Evolutionary conservation across 148 eudicot genomes (phyloP), one percentile per base, ranked within the genome.

Genomic region (Persicaria tinctoria): DNA sequence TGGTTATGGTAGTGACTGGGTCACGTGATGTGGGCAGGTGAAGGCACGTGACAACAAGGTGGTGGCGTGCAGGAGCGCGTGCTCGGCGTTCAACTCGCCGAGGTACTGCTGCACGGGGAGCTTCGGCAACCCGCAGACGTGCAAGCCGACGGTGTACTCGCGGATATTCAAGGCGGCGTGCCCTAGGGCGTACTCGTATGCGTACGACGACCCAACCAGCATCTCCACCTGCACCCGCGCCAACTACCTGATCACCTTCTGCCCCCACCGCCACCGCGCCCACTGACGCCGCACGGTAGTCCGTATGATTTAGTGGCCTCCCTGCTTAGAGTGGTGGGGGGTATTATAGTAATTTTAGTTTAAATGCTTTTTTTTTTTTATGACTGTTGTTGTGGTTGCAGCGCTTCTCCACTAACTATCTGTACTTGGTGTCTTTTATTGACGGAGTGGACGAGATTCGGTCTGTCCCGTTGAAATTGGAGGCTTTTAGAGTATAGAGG

Each of bases 131-230:
- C 97, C 98, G 0, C 98, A 94, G 75, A 70, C 96, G 13, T 94
- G 98, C 79, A 89, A 89, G 83, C 98, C 98, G 5, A 94, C 98
- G 9, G 97, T 91, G 0, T 94, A 94, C 77, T 94, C 98, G n/a
- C 85, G 82, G 83, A 90, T 94, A 8, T 94, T 94, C 76, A 94
- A 94, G 84, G 80, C 82, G 1, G 98, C 98, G 5, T 94, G 98
- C 74, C 98, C 98, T 3, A 83, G 82, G 77, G 98, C 98, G 0
- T 94, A 94, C 80, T 91, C 97, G 3, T 93, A 94, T 62, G 98
- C 98, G 5, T 94, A 90, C n/a, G 98, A 94, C 75, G 98, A 94
- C 79, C 97, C 98, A n/a, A 90, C 97, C 0, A 94, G 98, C 75
- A 94, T 92, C 74, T 77, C 93, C 46, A 94, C 98, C 75, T 94